These are phyloP conservation scores for Pisolithus marmoratus DNA, from an alignment of 768 basidiomycete genomes.

Conservation along the genomic window DNA sequence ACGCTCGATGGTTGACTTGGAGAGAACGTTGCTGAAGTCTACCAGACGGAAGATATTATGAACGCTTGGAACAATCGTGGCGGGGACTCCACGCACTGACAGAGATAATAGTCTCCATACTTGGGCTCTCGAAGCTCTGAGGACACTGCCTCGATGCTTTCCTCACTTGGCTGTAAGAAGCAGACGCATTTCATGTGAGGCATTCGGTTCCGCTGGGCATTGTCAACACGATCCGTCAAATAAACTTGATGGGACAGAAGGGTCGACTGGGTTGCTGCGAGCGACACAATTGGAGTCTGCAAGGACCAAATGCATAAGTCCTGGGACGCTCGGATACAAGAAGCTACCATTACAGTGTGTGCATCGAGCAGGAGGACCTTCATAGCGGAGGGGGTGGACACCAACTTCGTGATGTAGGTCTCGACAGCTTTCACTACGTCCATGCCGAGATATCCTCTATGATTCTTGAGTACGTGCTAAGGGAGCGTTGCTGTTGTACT, in stretches of 20 bases:
- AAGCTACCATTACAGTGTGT: slow-evolving; percentile 66
- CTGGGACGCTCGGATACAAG: not conserved
- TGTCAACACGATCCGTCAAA: slow-evolving; percentile 96
- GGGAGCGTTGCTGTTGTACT: no score
- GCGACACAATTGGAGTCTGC: slow-evolving; percentile 94
- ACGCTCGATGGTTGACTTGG: slow-evolving; percentile 85
- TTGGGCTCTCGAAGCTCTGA: slow-evolving; percentile 83
- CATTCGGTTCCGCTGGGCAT: slow-evolving; percentile 85
- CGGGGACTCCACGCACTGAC: slow-evolving; percentile 79
- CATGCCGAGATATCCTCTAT: slow-evolving; percentile 42
- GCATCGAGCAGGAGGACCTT: slow-evolving; percentile 93
- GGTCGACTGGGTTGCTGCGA: slow-evolving; percentile 90
- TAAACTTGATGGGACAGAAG: slow-evolving; percentile 95
- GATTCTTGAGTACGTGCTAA: no score
- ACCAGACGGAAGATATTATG: slow-evolving; percentile 5
- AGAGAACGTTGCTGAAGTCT: slow-evolving; percentile 96
- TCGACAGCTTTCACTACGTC: slow-evolving; percentile 95
- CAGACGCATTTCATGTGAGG: slow-evolving; percentile 97
- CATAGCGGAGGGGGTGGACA: slow-evolving; percentile 82
- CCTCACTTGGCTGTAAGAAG: slow-evolving; percentile 79
- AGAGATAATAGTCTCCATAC: slow-evolving; percentile 98
- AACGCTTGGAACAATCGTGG: slow-evolving; percentile 12
- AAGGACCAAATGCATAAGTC: slow-evolving; percentile 6
- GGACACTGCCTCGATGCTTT: slow-evolving; percentile 78
- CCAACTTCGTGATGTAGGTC: slow-evolving; percentile 86